A percentile compares a stretch with the other conserved stretches of the same genome.
These are phyloP conservation scores for Calophaca sinica DNA, from an alignment of 306 rosid species.

Conservation along the genomic window DNA sequence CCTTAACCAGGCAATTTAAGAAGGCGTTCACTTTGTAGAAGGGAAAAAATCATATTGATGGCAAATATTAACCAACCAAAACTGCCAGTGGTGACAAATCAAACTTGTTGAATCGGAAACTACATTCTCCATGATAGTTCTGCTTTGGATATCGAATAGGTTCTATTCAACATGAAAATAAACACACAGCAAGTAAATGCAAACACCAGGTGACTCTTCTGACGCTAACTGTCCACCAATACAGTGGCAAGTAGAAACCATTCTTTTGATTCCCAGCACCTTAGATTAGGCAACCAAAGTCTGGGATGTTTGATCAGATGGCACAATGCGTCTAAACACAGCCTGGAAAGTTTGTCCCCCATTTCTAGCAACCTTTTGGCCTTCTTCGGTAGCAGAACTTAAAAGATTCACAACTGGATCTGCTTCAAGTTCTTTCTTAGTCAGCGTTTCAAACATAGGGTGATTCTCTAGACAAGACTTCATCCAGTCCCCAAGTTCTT, in stretches of 20 bases:
- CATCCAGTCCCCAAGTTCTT: conserved; percentile 99
- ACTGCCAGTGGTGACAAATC: background rate
- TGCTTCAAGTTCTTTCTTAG: conserved; percentile 74
- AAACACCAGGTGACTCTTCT: background rate
- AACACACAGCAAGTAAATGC: conserved; percentile 23
- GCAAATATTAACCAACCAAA: too few relatives aligned
- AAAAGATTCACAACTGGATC: conserved; percentile 84
- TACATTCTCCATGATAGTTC: background rate
- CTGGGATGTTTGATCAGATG: conserved; percentile 52
- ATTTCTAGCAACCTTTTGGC: conserved; percentile 96
- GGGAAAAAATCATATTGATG: too few relatives aligned
- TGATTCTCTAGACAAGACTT: conserved; percentile 83
- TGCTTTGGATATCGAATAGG: background rate
- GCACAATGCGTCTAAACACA: conserved; percentile 69
- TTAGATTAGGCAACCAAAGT: conserved; percentile 23
- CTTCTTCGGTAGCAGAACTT: conserved; percentile 89
- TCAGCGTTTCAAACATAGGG: conserved; percentile 84
- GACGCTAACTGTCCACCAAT: background rate
- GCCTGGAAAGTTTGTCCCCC: conserved; percentile 90
- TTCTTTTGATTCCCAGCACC: background rate
- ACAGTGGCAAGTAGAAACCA: background rate
- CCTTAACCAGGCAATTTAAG: too few relatives aligned
- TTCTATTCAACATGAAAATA: conserved; percentile 42
- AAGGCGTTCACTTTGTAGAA: too few relatives aligned
- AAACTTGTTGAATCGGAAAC: conserved; percentile 17